These are phyloP conservation scores for Didymella segeticola DNA, from an alignment of 2,329 filamentous ascomycete species.

Conservation along the genomic window DNA sequence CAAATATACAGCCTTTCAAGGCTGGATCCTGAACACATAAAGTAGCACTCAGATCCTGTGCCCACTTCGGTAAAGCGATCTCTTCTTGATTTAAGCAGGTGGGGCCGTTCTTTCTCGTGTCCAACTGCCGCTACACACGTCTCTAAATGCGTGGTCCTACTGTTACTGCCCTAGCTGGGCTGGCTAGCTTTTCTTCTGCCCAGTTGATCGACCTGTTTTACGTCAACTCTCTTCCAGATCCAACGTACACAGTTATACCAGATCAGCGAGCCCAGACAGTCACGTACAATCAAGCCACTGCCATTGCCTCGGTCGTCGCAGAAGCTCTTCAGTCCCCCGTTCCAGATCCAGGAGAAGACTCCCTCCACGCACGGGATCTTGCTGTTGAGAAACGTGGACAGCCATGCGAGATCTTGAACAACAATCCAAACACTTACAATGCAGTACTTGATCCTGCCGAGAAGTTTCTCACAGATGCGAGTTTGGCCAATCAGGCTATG, in stretches of 20 bases:
- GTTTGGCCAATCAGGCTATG: background rate
- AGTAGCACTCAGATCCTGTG: no score
- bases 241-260: background rate
- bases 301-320: background rate
- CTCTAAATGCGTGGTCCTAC: no score
- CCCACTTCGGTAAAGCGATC: no score
- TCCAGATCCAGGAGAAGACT: background rate
- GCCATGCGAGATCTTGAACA: background rate
- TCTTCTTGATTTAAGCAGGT: no score
- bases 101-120: no score
- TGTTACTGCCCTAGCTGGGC: slow-evolving; percentile 5
- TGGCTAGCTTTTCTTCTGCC: background rate
- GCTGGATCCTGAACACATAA: no score
- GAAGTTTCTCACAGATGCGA: background rate
- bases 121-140: no score
- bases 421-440: background rate
- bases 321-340: background rate
- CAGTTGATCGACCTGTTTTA: background rate
- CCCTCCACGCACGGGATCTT: background rate
- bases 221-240: background rate
- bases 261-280: slow-evolving; percentile 3
- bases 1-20: no score
- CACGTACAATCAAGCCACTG: background rate
- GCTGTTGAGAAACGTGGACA: background rate
- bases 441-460: background rate